A percentile compares a stretch with the other conserved stretches of the same genome.
Evolutionary conservation across 352 stramenopile genomes (phyloP).

Genomic region (Globisporangium mamillatum): DNA sequence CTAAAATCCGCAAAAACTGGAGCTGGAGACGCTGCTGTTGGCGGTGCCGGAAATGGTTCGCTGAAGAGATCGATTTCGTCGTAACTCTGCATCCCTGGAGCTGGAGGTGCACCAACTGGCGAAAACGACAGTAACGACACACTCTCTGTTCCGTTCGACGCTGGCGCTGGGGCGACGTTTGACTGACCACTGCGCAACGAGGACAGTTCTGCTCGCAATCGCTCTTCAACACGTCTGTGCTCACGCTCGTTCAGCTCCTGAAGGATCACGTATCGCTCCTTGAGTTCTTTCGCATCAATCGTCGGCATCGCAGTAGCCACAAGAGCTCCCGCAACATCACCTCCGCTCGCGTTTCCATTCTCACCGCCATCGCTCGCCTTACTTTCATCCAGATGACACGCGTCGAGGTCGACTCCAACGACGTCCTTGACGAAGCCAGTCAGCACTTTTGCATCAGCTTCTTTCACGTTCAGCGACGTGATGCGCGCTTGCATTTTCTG

Average conservation of each 20-base stretch:
- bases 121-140: constrained; percentile 48
- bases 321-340: constrained; percentile 4
- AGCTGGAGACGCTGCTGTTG: background rate
- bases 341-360: constrained; percentile 10
- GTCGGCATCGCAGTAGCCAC: constrained; percentile 18
- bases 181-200: constrained; percentile 16
- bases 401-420: constrained; percentile 63
- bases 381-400: constrained; percentile 35
- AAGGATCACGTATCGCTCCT: constrained; percentile 48
- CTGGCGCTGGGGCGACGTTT: constrained; percentile 6
- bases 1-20: background rate
- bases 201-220: constrained; percentile 14
- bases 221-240: constrained; percentile 18
- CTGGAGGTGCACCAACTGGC: constrained; percentile 17
- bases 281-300: constrained; percentile 44
- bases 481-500: constrained; percentile 70
- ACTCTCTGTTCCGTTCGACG: constrained; percentile 16
- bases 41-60: constrained; percentile 13
- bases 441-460: constrained; percentile 51
- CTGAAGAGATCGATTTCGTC: constrained; percentile 59
- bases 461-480: constrained; percentile 27
- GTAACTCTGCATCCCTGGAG: constrained; percentile 28
- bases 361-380: constrained; percentile 7
- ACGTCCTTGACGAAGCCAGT: constrained; percentile 56
- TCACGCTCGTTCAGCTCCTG: constrained; percentile 44